Evolutionary conservation across 805 yeast species (phyloP).

Genomic region (Tetrapisispora pingtungensis): DNA sequence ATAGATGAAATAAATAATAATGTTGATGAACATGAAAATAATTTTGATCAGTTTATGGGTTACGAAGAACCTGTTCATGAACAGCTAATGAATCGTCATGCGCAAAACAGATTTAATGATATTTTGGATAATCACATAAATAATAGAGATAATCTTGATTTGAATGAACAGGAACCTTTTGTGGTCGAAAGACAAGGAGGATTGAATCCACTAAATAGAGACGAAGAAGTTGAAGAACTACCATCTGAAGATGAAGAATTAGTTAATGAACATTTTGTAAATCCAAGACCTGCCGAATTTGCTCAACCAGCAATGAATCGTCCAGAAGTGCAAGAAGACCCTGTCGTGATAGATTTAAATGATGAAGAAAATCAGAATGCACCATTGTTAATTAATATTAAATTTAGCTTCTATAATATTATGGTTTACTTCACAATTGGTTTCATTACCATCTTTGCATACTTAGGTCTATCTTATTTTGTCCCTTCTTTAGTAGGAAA

Average conservation of each 20-base stretch:
- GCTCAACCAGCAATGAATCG: background rate
- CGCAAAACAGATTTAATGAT: conserved; percentile 19
- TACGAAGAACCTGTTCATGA: conserved; percentile 7
- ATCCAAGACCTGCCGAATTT: conserved; percentile 4
- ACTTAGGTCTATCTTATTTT: conserved; percentile 35
- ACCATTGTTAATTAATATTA: conserved; percentile 21
- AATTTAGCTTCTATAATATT: conserved; percentile 15
- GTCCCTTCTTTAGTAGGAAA: conserved; percentile 41
- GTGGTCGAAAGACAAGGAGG: conserved; percentile 1
- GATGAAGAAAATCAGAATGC: conserved; percentile 16
- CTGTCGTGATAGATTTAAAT: conserved; percentile 2
- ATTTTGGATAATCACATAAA: conserved; percentile 10
- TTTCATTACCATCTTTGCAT: conserved; percentile 25
- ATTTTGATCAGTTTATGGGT: conserved; percentile 8
- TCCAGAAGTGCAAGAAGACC: conserved; percentile 3
- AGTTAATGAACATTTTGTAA: conserved; percentile 11
- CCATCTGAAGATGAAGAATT: conserved; percentile 1
- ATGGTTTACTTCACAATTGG: conserved; percentile 22
- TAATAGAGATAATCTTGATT: background rate
- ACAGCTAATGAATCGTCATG: conserved; percentile 15
- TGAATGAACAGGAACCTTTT: background rate
- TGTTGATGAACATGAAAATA: conserved; percentile 19
- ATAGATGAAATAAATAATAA: conserved; percentile 8
- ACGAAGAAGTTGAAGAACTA: conserved; percentile 4
- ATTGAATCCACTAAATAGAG: background rate